Evolutionary conservation across 768 basidiomycete genomes (phyloP).

Genomic region (Kwoniella newhampshirensis): DNA sequence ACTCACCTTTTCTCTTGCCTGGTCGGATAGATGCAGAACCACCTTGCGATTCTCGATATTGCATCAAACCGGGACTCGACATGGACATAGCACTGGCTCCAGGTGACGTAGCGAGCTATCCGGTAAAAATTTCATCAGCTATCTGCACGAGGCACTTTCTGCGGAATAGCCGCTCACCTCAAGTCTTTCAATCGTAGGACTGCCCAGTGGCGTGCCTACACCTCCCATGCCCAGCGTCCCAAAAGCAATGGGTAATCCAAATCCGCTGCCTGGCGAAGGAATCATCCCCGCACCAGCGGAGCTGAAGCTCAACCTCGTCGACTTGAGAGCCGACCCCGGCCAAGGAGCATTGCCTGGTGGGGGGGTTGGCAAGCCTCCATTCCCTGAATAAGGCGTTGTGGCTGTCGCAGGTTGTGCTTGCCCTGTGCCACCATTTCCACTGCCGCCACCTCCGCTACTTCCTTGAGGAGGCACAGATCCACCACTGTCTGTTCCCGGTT

Average conservation of each 20-base stretch:
- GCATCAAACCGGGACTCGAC: conserved; percentile 44
- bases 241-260: conserved; percentile 41
- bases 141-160: too few relatives aligned
- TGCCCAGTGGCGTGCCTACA: conserved; percentile 36
- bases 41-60: conserved; percentile 37
- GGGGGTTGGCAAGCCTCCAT: conserved; percentile 24
- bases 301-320: conserved; percentile 33
- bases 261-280: conserved; percentile 34
- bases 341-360: conserved; percentile 17
- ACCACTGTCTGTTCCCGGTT: neutral
- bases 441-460: neutral
- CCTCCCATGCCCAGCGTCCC: conserved; percentile 43
- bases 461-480: neutral
- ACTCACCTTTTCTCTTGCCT: conserved; percentile 48
- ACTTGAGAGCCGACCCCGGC: conserved; percentile 9
- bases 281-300: conserved; percentile 29
- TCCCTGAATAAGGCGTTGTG: neutral
- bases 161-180: conserved; percentile 44
- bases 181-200: conserved; percentile 42
- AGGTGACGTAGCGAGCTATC: conserved; percentile 36
- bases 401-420: neutral
- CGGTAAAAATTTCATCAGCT: neutral
- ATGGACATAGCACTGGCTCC: conserved; percentile 17
- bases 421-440: neutral
- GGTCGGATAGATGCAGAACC: conserved; percentile 41